Conservation (phyloP, 371 early-diverging fungal species). For the Apophysomyces variabilis region DNA sequence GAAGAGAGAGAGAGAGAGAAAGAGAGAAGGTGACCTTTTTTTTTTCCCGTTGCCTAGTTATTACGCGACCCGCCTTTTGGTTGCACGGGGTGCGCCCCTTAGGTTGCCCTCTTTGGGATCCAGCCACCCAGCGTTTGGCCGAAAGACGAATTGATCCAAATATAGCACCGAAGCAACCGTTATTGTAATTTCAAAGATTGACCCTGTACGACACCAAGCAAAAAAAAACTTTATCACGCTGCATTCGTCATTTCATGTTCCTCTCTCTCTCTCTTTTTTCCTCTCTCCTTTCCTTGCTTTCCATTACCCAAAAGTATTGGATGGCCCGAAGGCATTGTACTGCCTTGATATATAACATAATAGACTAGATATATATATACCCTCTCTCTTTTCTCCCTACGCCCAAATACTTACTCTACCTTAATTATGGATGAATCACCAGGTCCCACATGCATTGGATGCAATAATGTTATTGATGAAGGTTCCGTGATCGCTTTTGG, state of each 20-base stretch:
- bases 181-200: slow-evolving; percentile 8
- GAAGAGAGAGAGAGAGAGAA: too few species aligned
- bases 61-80: not conserved
- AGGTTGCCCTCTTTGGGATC: slow-evolving; percentile 6
- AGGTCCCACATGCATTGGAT: slow-evolving; percentile 69
- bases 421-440: slow-evolving; percentile 20
- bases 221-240: slow-evolving; percentile 8
- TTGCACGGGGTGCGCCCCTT: slow-evolving; percentile 2
- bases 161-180: slow-evolving; percentile 12
- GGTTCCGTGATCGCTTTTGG: slow-evolving; percentile 83
- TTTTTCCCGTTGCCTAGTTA: not conserved
- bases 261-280: slow-evolving; percentile 12
- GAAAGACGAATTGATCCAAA: slow-evolving; percentile 7
- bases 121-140: slow-evolving; percentile 7
- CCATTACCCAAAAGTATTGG: slow-evolving; percentile 64
- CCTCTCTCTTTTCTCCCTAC: not conserved
- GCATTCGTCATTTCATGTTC: slow-evolving; percentile 5
- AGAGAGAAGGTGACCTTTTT: too few species aligned
- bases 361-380: not conserved
- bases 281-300: slow-evolving; percentile 12
- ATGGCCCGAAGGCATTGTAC: slow-evolving; percentile 61
- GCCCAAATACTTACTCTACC: not conserved
- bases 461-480: slow-evolving; percentile 69
- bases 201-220: slow-evolving; percentile 5
- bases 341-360: not conserved